phyloP scores from a whole-genome alignment of 306 rosid species.

The Cicer chorassanicum region DNA sequence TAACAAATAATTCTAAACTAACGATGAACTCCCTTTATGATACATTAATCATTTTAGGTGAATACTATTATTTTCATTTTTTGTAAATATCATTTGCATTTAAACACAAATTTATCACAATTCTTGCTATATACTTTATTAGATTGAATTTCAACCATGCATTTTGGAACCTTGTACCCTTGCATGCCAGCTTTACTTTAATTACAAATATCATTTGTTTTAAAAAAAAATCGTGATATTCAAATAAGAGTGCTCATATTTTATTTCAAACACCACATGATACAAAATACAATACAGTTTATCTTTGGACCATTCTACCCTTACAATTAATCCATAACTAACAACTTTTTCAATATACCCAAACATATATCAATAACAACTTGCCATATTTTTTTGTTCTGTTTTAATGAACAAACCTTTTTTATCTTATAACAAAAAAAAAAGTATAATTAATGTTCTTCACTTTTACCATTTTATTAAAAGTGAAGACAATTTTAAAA shows the following conservation, averaged over 20 bases:
- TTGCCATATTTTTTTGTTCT: conserved; percentile 5
- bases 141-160: not conserved
- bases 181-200: not conserved
- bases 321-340: not conserved
- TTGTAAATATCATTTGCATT: not conserved
- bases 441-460: conserved; percentile 10
- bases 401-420: conserved; percentile 23
- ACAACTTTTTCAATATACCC: not conserved
- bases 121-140: not conserved
- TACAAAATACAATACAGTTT: conserved; percentile 21
- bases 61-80: not conserved
- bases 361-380: not conserved
- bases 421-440: conserved; percentile 32
- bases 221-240: too few species aligned
- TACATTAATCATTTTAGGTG: not conserved
- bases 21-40: not conserved
- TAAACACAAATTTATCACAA: not conserved
- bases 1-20: too few species aligned
- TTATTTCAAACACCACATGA: conserved; percentile 37
- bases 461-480: conserved; percentile 8
- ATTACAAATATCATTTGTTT: too few species aligned
- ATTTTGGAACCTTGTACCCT: not conserved
- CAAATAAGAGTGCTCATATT: too few species aligned
- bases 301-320: conserved; percentile 33
- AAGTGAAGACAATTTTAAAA: conserved; percentile 43